Percentiles rank a stretch among this genome's conserved stretches.
Conservation (phyloP, 768 basidiomycete species). For the Hygrophoropsis aurantiaca region DNA sequence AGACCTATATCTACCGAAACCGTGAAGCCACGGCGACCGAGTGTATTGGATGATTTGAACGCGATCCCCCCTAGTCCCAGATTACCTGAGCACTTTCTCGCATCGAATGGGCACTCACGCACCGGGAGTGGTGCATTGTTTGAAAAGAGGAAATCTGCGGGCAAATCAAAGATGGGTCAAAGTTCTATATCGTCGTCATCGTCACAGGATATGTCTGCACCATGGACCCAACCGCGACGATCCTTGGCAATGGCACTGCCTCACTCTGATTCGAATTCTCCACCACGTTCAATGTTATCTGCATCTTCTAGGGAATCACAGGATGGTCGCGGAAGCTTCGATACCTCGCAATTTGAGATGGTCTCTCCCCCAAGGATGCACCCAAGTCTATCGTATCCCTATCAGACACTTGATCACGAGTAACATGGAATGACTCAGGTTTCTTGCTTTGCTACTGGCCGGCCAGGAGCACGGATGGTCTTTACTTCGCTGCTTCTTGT, state of each 20-base stretch:
- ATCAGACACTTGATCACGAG: constrained; percentile 50
- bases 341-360: constrained; percentile 68
- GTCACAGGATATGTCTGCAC: constrained; percentile 26
- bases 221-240: constrained; percentile 4
- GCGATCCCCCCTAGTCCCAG: constrained; percentile 62
- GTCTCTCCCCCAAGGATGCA: constrained; percentile 49
- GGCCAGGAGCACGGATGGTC: too few relatives aligned
- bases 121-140: constrained; percentile 27
- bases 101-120: constrained; percentile 27
- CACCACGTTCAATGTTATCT: constrained; percentile 25
- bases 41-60: constrained; percentile 41
- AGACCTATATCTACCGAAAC: constrained; percentile 33
- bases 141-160: constrained; percentile 23
- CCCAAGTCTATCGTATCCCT: constrained; percentile 54
- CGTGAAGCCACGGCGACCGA: constrained; percentile 46
- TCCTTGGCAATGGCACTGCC: constrained; percentile 15
- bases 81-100: constrained; percentile 52
- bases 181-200: constrained; percentile 23
- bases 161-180: constrained; percentile 16
- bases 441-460: background rate
- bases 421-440: constrained; percentile 5
- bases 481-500: too few relatives aligned
- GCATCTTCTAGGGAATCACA: constrained; percentile 21
- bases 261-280: constrained; percentile 22
- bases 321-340: constrained; percentile 53